Evolutionary conservation across 2,329 filamentous ascomycete genomes (phyloP).

Genomic region (Colletotrichum noveboracense): DNA sequence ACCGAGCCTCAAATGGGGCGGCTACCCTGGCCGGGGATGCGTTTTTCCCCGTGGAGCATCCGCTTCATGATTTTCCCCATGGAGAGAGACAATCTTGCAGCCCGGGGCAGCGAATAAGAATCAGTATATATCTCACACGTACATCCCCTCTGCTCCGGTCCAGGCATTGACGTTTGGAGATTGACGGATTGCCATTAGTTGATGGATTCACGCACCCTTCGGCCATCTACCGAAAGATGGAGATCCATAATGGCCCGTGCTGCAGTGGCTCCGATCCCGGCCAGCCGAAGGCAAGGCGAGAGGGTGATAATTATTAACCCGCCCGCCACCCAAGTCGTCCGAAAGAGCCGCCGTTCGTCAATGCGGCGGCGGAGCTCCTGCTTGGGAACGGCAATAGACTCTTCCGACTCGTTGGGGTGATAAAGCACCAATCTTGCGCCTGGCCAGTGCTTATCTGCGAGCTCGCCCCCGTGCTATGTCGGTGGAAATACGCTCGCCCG

Average conservation of each 20-base stretch:
- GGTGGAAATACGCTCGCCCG: neutral
- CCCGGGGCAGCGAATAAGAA: neutral
- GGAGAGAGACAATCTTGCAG: neutral
- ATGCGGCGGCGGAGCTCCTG: neutral
- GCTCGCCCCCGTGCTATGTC: neutral
- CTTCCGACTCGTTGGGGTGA: neutral
- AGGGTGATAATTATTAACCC: neutral
- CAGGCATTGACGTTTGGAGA: neutral
- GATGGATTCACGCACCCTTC: neutral
- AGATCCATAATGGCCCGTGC: neutral
- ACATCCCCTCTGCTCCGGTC: neutral
- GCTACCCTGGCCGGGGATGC: neutral
- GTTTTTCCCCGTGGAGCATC: constrained; percentile 7
- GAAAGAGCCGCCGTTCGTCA: neutral
- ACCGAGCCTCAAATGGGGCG: neutral
- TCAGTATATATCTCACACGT: neutral
- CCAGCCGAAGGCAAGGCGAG: neutral
- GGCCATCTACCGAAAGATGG: neutral
- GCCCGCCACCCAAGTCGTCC: neutral
- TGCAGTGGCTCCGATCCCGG: neutral
- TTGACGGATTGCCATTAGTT: neutral
- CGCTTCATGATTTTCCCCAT: constrained; percentile 1
- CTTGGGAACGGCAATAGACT: neutral
- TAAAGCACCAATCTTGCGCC: neutral
- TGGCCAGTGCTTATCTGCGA: neutral